Evolutionary conservation across 2,329 filamentous ascomycete genomes (phyloP).

Genomic region (Fusarium marasasianum): DNA sequence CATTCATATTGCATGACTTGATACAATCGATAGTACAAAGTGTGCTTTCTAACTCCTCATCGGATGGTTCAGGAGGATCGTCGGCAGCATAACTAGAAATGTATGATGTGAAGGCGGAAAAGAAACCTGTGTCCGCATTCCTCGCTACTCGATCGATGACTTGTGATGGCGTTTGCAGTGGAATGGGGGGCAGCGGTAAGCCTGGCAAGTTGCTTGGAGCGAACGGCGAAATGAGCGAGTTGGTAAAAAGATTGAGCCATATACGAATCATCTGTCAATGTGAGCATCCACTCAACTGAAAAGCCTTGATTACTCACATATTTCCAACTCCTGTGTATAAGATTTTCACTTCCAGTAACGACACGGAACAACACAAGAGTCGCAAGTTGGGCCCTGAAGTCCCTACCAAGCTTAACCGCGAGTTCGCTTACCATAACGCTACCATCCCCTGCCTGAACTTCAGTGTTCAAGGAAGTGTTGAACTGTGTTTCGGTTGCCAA

Average conservation of each 20-base stretch:
- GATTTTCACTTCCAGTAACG: conserved; percentile 82
- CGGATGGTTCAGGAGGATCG: conserved; percentile 95
- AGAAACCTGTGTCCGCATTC: conserved; percentile 81
- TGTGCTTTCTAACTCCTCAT: conserved; percentile 96
- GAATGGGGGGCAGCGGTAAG: conserved; percentile 81
- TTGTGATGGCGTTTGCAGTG: conserved; percentile 89
- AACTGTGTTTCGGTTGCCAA: conserved; percentile 79
- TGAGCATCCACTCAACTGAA: conserved; percentile 1
- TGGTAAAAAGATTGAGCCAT: conserved; percentile 94
- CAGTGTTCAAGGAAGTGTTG: conserved; percentile 91
- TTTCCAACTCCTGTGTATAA: conserved; percentile 81
- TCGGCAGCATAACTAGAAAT: conserved; percentile 99
- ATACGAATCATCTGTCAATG: conserved; percentile 80
- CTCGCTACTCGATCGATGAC: conserved; percentile 89
- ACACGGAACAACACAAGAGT: conserved; percentile 96
- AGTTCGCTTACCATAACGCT: conserved; percentile 99
- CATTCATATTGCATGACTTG: conserved; percentile 84
- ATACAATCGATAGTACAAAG: conserved; percentile 94
- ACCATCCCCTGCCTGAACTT: conserved; percentile 90
- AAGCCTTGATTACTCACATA: conserved; percentile 64
- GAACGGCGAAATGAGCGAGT: conserved; percentile 88
- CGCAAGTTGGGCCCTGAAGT: conserved; percentile 92
- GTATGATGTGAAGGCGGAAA: conserved; percentile 95
- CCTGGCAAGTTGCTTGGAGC: conserved; percentile 70
- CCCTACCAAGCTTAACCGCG: conserved; percentile 92